These are phyloP conservation scores for Ailanthus altissimus DNA, from an alignment of 345 rosid genomes.

Conservation along the genomic window DNA sequence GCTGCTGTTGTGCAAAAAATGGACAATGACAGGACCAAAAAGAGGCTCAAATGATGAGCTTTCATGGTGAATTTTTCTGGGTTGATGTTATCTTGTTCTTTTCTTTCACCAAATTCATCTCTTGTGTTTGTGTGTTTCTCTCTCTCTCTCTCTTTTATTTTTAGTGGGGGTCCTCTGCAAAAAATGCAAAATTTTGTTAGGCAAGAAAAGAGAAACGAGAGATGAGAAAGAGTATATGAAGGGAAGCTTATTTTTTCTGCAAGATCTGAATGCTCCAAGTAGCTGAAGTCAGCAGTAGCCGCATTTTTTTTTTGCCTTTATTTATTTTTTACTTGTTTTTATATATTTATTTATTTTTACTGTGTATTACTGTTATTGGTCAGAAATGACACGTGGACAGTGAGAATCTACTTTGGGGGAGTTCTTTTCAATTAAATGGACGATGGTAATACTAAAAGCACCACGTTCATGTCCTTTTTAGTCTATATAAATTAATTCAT, in stretches of 20 bases:
- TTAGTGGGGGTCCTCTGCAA: neutral
- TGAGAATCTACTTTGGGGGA: slow-evolving; percentile 9
- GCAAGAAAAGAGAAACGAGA: slow-evolving; percentile 14
- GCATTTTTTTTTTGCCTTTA: slow-evolving; percentile 11
- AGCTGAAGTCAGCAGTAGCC: slow-evolving; percentile 47
- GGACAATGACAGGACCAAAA: slow-evolving; percentile 25
- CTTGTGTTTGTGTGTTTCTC: slow-evolving; percentile 3
- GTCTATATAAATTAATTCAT: slow-evolving; percentile 12
- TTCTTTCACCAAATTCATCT: slow-evolving; percentile 53
- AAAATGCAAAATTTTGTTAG: neutral
- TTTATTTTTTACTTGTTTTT: neutral
- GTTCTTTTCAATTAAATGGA: slow-evolving; percentile 13
- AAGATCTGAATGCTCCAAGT: slow-evolving; percentile 63
- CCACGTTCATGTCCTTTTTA: slow-evolving; percentile 19
- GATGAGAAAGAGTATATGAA: slow-evolving; percentile 15
- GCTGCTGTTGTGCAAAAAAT: slow-evolving; percentile 2
- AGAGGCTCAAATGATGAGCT: slow-evolving; percentile 31
- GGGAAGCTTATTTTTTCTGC: slow-evolving; percentile 63
- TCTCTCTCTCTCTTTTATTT: neutral
- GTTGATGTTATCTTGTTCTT: slow-evolving; percentile 30
- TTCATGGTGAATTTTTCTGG: slow-evolving; percentile 62
- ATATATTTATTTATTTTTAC: neutral
- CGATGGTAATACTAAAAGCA: slow-evolving; percentile 10
- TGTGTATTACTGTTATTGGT: neutral
- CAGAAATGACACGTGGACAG: slow-evolving; percentile 27